Evolutionary conservation across 2,329 filamentous ascomycete genomes (phyloP), one percentile per base, ranked within the genome.

Genomic region (Ilyonectria sp.): DNA sequence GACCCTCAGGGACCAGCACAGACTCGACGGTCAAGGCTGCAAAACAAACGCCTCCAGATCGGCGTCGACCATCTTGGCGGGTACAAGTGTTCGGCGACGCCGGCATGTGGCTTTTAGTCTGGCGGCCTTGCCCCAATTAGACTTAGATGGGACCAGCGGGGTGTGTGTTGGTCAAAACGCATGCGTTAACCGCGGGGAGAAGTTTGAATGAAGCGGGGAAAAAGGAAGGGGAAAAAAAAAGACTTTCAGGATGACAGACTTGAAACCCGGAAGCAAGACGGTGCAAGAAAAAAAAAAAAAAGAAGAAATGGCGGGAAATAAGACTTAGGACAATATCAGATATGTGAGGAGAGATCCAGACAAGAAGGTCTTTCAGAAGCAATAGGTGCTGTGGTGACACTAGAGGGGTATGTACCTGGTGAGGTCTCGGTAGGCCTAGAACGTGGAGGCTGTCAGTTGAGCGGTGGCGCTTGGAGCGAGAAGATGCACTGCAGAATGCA

Each of bases 351-450:
- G 40, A n/a, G 40, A 43, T 43, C 6, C 40, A 43, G 15, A 54
- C 35, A 52, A 33, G 9, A 37, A 3, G 29, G 29, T 2, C 6
- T 46, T 46, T 43, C 40, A 60, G 17, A 56, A 60, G 56, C 40
- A 59, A 64, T 37, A 47, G 26, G 13, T 11, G 35, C 15, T 11
- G 47, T 19, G 59, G 55, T 44, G 52, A 60, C 60, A 60, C 59
- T 56, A 50, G 67, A 54, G 61, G 54, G 40, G 53, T 57, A 60
- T 67, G 60, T 79, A 81, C 79, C 77, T 79, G 53, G 76, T 65
- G 59, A 81, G 77, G 60, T 81, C 79, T 71, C 70, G 74, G 71
- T 81, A 81, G 74, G 79, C 78, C 79, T 81, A 78, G 73, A 79
- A 75, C 75, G 54, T 15, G 43, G 56, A 68, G 65, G 56, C 47